These are phyloP conservation scores for Circinella minor DNA, from an alignment of 371 early-diverging fungal genomes.

Conservation along the genomic window DNA sequence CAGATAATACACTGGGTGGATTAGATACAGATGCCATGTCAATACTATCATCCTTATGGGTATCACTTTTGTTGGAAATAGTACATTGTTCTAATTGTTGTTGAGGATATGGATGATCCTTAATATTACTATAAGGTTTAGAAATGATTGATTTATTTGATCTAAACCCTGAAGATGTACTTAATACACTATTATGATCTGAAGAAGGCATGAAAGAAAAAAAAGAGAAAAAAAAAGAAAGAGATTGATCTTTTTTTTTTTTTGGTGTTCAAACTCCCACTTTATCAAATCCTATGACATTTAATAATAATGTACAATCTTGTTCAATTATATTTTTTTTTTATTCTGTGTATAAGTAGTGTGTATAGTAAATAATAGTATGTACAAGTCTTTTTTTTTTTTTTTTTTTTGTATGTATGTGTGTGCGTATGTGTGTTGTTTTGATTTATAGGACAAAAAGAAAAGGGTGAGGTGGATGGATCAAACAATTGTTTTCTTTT, in stretches of 20 bases:
- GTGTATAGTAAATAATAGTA: too few relatives aligned
- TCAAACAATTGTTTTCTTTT: constrained; percentile 48
- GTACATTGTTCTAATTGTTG: background rate
- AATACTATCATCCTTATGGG: background rate
- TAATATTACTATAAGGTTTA: background rate
- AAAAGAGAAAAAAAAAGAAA: background rate
- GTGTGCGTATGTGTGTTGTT: too few relatives aligned
- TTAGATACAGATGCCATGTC: background rate
- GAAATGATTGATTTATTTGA: background rate
- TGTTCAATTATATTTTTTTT: too few relatives aligned
- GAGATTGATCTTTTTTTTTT: too few relatives aligned
- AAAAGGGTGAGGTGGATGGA: too few relatives aligned
- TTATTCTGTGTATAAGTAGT: too few relatives aligned
- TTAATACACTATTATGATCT: background rate
- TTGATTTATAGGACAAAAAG: background rate
- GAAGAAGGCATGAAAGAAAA: background rate
- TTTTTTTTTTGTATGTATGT: background rate
- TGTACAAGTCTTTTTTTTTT: too few relatives aligned
- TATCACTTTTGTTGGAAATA: too few relatives aligned
- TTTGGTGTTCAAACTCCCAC: too few relatives aligned
- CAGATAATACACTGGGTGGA: background rate
- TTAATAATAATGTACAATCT: too few relatives aligned
- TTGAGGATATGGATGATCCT: background rate
- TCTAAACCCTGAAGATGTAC: background rate
- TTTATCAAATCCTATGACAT: too few relatives aligned